Conservation (phyloP, 495 filamentous ascomycete genomes). For the Schizothecium vesticola region DNA sequence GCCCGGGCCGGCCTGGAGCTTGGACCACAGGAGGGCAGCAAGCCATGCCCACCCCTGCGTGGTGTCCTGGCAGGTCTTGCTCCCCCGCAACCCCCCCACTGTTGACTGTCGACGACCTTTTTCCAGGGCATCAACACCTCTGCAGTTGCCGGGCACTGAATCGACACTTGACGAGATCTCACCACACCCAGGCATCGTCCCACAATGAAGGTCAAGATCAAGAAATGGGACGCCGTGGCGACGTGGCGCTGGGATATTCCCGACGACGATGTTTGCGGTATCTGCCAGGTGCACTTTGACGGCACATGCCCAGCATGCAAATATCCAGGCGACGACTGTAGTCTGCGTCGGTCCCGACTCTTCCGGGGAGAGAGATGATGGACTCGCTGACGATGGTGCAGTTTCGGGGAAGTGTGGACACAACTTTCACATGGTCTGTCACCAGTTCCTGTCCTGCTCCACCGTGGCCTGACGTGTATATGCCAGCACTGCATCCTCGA, state of each 20-base stretch:
- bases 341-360: constrained; percentile 59
- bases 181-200: neutral
- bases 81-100: neutral
- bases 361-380: neutral
- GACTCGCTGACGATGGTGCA: constrained; percentile 29
- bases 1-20: neutral
- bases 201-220: constrained; percentile 91
- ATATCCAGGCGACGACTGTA: constrained; percentile 94
- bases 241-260: constrained; percentile 98
- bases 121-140: neutral
- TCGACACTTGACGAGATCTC: neutral
- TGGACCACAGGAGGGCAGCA: neutral
- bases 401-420: constrained; percentile 95
- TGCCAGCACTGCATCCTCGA: constrained; percentile 85
- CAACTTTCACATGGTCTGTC: constrained; percentile 87
- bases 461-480: neutral
- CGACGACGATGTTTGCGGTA: constrained; percentile 96
- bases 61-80: neutral
- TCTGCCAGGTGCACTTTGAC: constrained; percentile 97
- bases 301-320: constrained; percentile 97
- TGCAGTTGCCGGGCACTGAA: neutral
- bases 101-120: neutral
- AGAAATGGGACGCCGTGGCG: constrained; percentile 86
- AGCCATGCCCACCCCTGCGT: neutral
- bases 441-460: neutral